phyloP scores from a whole-genome alignment of 352 stramenopile genomes.

The Phytophthora agathidicida region DNA sequence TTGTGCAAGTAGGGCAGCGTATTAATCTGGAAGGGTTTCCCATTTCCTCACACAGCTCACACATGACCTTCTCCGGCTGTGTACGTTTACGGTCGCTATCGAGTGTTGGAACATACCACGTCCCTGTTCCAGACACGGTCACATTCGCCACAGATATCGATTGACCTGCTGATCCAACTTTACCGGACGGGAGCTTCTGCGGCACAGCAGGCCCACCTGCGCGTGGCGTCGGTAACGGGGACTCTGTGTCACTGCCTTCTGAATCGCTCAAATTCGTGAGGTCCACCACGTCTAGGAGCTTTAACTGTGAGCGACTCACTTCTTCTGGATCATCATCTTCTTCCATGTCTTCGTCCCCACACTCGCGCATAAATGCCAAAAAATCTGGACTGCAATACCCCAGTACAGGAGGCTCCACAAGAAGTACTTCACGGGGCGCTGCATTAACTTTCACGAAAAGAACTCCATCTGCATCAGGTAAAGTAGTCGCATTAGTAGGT shows the following conservation, averaged over 20 bases:
- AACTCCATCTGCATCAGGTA: constrained; percentile 8
- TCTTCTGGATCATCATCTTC: constrained; percentile 52
- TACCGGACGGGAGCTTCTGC: background rate
- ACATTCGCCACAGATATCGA: background rate
- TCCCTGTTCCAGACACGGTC: constrained; percentile 11
- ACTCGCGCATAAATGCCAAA: constrained; percentile 54
- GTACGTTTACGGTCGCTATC: constrained; percentile 27
- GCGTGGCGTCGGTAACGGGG: constrained; percentile 9
- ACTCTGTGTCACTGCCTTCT: constrained; percentile 42
- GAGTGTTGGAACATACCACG: constrained; percentile 24
- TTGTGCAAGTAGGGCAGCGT: constrained; percentile 52
- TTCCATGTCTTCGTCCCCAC: constrained; percentile 42
- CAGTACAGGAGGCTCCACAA: constrained; percentile 26
- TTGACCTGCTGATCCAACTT: background rate
- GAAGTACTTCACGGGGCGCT: constrained; percentile 6
- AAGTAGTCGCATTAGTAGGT: background rate
- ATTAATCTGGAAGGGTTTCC: constrained; percentile 41
- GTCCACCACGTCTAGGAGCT: constrained; percentile 64
- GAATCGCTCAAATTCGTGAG: constrained; percentile 67
- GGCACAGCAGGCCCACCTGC: background rate
- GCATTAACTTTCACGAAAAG: constrained; percentile 12
- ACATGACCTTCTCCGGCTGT: constrained; percentile 52
- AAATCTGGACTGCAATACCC: constrained; percentile 52
- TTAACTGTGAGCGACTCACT: constrained; percentile 33
- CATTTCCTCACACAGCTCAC: constrained; percentile 64